These are phyloP conservation scores for Gamsiella multidivaricata DNA, from an alignment of 192 early-diverging fungal genomes.

Conservation along the genomic window DNA sequence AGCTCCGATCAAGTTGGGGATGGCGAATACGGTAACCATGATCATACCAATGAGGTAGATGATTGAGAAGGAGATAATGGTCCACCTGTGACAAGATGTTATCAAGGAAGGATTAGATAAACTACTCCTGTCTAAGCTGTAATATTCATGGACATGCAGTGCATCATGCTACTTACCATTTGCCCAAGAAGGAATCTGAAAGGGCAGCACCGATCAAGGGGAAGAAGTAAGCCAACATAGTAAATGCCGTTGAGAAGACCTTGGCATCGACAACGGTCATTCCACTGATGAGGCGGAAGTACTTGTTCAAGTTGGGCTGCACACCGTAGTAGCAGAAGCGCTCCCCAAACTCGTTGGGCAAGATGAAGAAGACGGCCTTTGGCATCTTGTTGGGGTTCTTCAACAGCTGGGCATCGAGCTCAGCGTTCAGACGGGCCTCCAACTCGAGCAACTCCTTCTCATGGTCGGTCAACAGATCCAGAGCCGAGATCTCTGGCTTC, in stretches of 20 bases:
- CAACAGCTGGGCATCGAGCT: slow-evolving; percentile 61
- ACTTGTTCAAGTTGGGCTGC: slow-evolving; percentile 61
- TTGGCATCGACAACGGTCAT: slow-evolving; percentile 34
- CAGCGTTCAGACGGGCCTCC: slow-evolving; percentile 62
- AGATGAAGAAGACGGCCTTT: slow-evolving; percentile 56
- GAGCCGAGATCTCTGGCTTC: slow-evolving; percentile 12
- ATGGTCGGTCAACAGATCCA: slow-evolving; percentile 37
- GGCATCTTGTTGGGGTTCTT: slow-evolving; percentile 59
- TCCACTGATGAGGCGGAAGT: slow-evolving; percentile 52
- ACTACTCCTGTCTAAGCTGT: not conserved
- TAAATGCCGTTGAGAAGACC: slow-evolving; percentile 53
- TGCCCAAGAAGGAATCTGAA: slow-evolving; percentile 74
- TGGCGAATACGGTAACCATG: slow-evolving; percentile 59
- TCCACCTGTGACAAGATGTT: slow-evolving; percentile 24
- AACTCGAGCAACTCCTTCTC: slow-evolving; percentile 48
- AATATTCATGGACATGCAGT: slow-evolving; percentile 57
- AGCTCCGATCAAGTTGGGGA: slow-evolving; percentile 54
- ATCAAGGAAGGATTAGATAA: not conserved
- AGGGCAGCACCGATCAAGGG: slow-evolving; percentile 69
- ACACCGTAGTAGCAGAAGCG: slow-evolving; percentile 72
- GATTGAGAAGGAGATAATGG: slow-evolving; percentile 59
- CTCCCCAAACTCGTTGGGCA: slow-evolving; percentile 64
- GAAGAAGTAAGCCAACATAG: slow-evolving; percentile 65
- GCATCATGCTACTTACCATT: slow-evolving; percentile 55
- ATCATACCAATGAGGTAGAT: slow-evolving; percentile 63